Evolutionary conservation across 2,329 filamentous ascomycete species (phyloP), one percentile per base, ranked within the genome.

Genomic region (Curvularia hawaiiensis): DNA sequence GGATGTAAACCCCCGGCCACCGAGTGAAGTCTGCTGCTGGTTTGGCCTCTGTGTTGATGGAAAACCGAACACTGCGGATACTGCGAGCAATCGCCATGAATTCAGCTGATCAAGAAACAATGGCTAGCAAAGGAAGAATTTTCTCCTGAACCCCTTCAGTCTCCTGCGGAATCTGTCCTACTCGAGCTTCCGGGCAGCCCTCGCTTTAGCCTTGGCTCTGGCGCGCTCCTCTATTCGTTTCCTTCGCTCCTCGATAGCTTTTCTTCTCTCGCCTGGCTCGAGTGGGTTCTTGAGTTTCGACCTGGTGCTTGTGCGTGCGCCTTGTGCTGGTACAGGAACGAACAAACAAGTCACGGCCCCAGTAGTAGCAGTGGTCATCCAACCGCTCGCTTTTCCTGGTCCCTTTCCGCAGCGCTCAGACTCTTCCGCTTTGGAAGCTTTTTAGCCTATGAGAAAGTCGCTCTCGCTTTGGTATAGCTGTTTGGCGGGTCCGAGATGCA

Each of bases 1-100:
- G 56, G n/a, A 71, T 44, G 48, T 71, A 65, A 3, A 68, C 60
- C 26, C 63, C 69, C 16, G 65, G 65, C 59, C 61, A 69, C 45
- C 50, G 55, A 41, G 53, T 59, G 44, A 69, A 63, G 41, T 71
- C 61, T 39, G 56, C 7, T 18, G 62, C 51, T 48, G 40, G 52
- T 43, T 41, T 53, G 18, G 33, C 12, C 12, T 49, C 49, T 16
- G 49, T 31, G 26, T 46, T 20, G 24, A 24, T 30, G 12, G 55
- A 50, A 43, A 58, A 58, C 14, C 46, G 56, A 40, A 58, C 52
- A 26, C 56, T 56, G 51, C 55, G 55, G 6, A 31, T 46, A 26
- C 56, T 56, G 51, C 55, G 55, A 10, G 26, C 12, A 41, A 40
- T 54, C 40, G 39, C 51, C 51, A 54, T 58, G 24, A 40, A 31